Conservation (phyloP, 179 eudicot genomes). For the Monotropa hypopitys region DNA sequence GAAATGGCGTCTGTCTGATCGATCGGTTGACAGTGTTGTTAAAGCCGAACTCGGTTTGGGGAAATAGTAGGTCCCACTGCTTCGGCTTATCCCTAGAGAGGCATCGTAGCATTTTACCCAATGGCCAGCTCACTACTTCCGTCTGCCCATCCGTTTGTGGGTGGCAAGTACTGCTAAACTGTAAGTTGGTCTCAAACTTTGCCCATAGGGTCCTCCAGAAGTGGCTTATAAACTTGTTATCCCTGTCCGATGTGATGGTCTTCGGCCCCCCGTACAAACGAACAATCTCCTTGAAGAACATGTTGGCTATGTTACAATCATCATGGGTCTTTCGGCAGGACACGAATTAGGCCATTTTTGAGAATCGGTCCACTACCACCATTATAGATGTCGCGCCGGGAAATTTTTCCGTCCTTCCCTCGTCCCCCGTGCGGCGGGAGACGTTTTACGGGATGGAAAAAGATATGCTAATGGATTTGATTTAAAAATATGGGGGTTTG, state of each 20-base stretch:
- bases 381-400: no score
- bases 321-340: not conserved
- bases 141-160: not conserved
- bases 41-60: not conserved
- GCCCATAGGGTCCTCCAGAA: not conserved
- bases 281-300: not conserved
- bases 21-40: not conserved
- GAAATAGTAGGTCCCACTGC: not conserved
- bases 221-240: not conserved
- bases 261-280: not conserved
- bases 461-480: no score
- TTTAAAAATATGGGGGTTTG: no score
- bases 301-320: not conserved
- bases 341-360: slow-evolving; percentile 13
- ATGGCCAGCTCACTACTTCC: not conserved
- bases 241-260: not conserved
- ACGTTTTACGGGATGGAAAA: no score
- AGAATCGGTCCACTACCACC: no score
- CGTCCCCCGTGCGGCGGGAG: no score
- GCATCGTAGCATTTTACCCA: not conserved
- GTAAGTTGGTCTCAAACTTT: not conserved
- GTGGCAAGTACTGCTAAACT: not conserved
- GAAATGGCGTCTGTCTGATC: not conserved
- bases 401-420: no score
- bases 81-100: not conserved